These are phyloP conservation scores for Coemansia sp. DNA, from an alignment of 192 early-diverging fungal species.

Conservation along the genomic window DNA sequence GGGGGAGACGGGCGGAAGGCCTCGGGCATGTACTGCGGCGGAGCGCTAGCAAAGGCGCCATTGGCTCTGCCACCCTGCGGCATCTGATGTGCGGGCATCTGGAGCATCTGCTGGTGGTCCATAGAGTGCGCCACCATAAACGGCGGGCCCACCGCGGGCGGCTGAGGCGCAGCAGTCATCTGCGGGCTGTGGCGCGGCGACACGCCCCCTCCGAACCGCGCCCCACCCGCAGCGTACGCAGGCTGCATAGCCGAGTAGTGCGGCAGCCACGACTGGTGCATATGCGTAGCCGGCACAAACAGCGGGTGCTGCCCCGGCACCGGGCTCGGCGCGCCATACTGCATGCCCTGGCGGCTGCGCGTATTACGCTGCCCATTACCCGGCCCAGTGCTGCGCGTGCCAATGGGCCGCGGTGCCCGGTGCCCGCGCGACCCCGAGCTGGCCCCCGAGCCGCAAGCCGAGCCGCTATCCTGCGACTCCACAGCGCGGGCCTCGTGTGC, in stretches of 20 bases:
- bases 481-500: not conserved
- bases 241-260: slow-evolving; percentile 14
- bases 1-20: not conserved
- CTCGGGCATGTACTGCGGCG: slow-evolving; percentile 3
- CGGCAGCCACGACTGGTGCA: slow-evolving; percentile 15
- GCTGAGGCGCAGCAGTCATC: not conserved
- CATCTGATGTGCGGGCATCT: not conserved
- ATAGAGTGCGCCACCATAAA: slow-evolving; percentile 8
- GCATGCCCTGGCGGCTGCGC: not conserved
- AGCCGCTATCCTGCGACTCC: slow-evolving; percentile 1
- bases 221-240: not conserved
- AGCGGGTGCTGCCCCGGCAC: not conserved
- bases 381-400: slow-evolving; percentile 28
- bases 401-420: slow-evolving; percentile 29
- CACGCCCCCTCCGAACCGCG: not conserved
- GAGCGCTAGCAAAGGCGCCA: not conserved
- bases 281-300: not conserved
- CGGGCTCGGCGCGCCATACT: not conserved
- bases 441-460: not conserved
- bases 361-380: slow-evolving; percentile 7
- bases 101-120: not conserved
- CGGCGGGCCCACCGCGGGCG: not conserved
- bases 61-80: not conserved
- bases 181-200: slow-evolving; percentile 18
- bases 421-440: not conserved